Evolutionary conservation across 2,329 filamentous ascomycete genomes (phyloP), one percentile per base, ranked within the genome.

Genomic region (Fonsecaea nubica): DNA sequence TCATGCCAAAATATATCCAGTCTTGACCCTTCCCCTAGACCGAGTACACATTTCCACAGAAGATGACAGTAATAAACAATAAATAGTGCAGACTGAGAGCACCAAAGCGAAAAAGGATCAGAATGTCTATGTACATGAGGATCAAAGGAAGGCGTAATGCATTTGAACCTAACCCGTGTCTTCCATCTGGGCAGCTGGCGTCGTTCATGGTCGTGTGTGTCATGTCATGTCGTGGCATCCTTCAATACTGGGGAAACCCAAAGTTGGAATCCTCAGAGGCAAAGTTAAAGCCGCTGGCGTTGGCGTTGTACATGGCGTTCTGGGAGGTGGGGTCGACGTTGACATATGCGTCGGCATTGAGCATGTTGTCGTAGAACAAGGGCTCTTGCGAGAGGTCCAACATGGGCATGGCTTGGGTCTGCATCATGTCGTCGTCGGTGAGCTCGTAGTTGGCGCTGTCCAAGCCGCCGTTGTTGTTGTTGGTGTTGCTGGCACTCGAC

Each of bases 281-380:
- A 21, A 38, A 52, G 38, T 8, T 21, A 30, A 64, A 65, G 30
- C 25, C 25, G 12, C n/a, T 42, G 13, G n/a, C 25, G 8, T 10
- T 42, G 13, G n/a, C 48, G 36, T 33, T 55, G 63, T 65, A 65
- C 25, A 55, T 36, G 15, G 45, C 58, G 36, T 42, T 62, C 15
- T 32, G 30, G 36, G 58, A 33, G 36, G 52, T 10, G 52, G 30
- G 13, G 32, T 55, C 35, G 50, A 60, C 56, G 18, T 61, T 30
- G 58, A 25, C 58, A 33, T 30, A 66, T 32, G 40, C 38, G 3
- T 63, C 40, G 38, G 52, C 10, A 9, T 8, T 33, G n/a, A 67
- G 33, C 10, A 58, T 56, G 40, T 65, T 57, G 30, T 58, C 66
- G 45, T 48, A 64, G 25, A 57, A 65, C 12, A 68, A 21, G 18